Evolutionary conservation across 2,329 filamentous ascomycete genomes (phyloP).

Genomic region (Aspergillus luchuensis): DNA sequence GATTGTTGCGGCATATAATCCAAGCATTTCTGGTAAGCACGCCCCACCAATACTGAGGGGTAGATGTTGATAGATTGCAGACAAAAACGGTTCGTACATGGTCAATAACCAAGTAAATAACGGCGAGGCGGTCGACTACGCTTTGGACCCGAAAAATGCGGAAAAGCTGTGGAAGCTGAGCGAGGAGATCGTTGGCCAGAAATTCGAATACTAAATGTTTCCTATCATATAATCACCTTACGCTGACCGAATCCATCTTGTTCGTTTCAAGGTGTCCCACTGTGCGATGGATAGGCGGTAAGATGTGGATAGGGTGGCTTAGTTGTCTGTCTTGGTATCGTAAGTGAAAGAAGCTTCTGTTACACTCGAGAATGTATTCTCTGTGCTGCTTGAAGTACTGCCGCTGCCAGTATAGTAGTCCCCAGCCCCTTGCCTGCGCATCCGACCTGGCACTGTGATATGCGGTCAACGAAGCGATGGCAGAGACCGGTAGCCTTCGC

Average conservation of each 20-base stretch:
- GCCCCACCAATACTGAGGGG: background rate
- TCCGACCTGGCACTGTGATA: background rate
- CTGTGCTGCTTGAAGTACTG: background rate
- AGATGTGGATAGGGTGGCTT: background rate
- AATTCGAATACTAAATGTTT: background rate
- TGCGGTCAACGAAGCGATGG: background rate
- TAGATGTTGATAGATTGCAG: background rate
- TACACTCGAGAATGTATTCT: background rate
- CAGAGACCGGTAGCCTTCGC: background rate
- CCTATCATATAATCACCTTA: no score
- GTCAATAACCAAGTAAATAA: conserved; percentile 7
- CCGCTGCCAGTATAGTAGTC: background rate
- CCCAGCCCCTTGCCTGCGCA: background rate
- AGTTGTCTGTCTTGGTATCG: no score
- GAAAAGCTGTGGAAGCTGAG: conserved; percentile 8
- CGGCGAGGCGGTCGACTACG: background rate
- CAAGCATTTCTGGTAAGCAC: background rate
- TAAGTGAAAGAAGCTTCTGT: no score
- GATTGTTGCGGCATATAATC: background rate
- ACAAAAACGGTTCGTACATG: background rate
- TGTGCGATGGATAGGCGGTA: no score
- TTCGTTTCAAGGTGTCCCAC: background rate
- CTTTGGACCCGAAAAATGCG: background rate
- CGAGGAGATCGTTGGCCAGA: conserved; percentile 2
- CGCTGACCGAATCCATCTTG: background rate